Evolutionary conservation across 1,139 yeast genomes (phyloP), one percentile per base, ranked within the genome.

Genomic region (Debaryomyces sp.): DNA sequence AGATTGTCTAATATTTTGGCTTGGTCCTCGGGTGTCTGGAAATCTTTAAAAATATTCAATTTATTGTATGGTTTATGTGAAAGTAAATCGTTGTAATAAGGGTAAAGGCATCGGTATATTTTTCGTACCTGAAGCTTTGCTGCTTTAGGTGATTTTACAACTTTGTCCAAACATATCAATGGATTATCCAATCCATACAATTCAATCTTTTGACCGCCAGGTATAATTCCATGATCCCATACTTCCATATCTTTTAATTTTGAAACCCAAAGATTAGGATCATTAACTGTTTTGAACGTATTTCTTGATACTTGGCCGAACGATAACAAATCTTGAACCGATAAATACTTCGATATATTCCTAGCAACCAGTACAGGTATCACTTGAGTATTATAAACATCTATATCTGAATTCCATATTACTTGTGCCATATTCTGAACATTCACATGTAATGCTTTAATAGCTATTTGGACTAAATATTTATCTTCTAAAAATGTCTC

Each of bases 201-300:
- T 15, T 48, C 44, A 13, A 29, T 39, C 27, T 22, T 37, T 3
- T 15, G n/a, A 1, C 35, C 6, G 10, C 8, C 6, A 2, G 39
- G 29, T 5, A 37, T 4, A 7, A 37, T 5, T 6, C 44, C 68
- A 15, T 53, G 54, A 17, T 70, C 64, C 84, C 86, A 82, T 5
- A 82, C 60, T 0, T 77, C 81, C 66, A 87, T 71, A 24, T 60
- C 63, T 52, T 63, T 67, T 45, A 87, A 67, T 59, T 78, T 73
- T 5, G 70, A 57, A 5, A 77, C 61, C 92, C 92, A 87, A 22
- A 82, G 60, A 13, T 62, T 59, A 6, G 75, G 70, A 49, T 75
- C 71, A 51, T 64, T 66, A 32, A 64, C 76, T 1, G 78, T 67
- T 35, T 61, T 63, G 50, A 68, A 61, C 1, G 79, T 66, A 54